Percentiles rank a stretch among this genome's conserved stretches.
These are phyloP conservation scores for Atkinsonella hypoxylon DNA, from an alignment of 2,329 filamentous ascomycete genomes.

Conservation along the genomic window DNA sequence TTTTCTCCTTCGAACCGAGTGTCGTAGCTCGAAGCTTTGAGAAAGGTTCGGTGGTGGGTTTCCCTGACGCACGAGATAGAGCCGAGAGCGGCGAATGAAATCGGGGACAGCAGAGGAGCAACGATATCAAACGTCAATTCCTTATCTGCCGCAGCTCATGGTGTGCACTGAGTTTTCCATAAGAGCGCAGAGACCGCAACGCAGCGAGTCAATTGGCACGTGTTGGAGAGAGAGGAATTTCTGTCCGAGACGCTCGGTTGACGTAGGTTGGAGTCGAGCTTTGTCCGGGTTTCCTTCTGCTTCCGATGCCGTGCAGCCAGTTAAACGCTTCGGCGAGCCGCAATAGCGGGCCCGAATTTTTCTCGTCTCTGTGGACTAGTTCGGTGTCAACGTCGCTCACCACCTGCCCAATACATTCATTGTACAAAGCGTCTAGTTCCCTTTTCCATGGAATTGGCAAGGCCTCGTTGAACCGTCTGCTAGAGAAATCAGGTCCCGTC, in stretches of 20 bases:
- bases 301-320: not conserved
- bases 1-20: not conserved
- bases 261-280: slow-evolving; percentile 9
- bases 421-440: not conserved
- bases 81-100: not conserved
- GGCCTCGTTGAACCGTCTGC: not conserved
- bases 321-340: not conserved
- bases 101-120: not conserved
- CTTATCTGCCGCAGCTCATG: slow-evolving; percentile 20
- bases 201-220: slow-evolving; percentile 6
- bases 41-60: slow-evolving; percentile 14
- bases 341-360: slow-evolving; percentile 6
- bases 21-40: slow-evolving; percentile 12
- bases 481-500: not conserved
- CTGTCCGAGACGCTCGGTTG: slow-evolving; percentile 3
- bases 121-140: not conserved
- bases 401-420: slow-evolving; percentile 4
- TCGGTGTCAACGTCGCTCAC: not conserved
- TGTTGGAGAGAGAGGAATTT: not conserved
- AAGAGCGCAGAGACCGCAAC: slow-evolving; percentile 14
- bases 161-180: slow-evolving; percentile 10
- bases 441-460: not conserved
- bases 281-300: no score
- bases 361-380: slow-evolving; percentile 10
- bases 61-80: not conserved